These are phyloP conservation scores for Acanthochlamys bracteata DNA, from an alignment of 106 monocot species.

Conservation along the genomic window DNA sequence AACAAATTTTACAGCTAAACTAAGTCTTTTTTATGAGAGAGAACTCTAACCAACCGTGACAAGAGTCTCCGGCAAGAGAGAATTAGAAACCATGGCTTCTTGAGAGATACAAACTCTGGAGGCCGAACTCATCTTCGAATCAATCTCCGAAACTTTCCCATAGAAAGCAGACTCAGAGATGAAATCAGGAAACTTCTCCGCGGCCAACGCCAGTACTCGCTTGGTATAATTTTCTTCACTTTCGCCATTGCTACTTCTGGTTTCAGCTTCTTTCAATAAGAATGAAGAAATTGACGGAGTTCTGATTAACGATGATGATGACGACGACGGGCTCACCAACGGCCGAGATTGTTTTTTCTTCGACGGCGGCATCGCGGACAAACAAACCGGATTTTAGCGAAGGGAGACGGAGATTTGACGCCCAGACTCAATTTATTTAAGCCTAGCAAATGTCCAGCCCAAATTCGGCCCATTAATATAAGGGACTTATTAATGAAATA, in stretches of 20 bases:
- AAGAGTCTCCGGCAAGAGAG: conserved; percentile 36
- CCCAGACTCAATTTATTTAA: no score
- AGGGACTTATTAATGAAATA: no score
- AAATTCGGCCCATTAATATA: no score
- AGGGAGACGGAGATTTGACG: no score
- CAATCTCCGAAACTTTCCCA: conserved; percentile 29
- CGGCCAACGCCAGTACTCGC: conserved; percentile 25
- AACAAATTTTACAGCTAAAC: no score
- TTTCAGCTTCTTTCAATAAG: no score
- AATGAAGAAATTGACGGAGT: conserved; percentile 6
- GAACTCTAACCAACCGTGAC: no score
- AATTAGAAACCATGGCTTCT: conserved; percentile 39
- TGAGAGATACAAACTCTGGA: conserved; percentile 71
- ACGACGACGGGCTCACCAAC: background rate
- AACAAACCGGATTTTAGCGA: no score
- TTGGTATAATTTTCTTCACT: conserved; percentile 9
- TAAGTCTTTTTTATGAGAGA: no score
- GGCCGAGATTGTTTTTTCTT: conserved; percentile 23
- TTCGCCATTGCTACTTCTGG: background rate
- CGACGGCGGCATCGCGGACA: conserved; percentile 14
- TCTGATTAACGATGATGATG: conserved; percentile 15
- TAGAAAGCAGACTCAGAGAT: conserved; percentile 39
- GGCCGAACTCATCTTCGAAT: conserved; percentile 20
- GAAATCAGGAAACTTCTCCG: conserved; percentile 34
- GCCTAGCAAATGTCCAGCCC: no score